These are phyloP conservation scores for Quercus alba DNA, from an alignment of 306 rosid species.

Conservation along the genomic window DNA sequence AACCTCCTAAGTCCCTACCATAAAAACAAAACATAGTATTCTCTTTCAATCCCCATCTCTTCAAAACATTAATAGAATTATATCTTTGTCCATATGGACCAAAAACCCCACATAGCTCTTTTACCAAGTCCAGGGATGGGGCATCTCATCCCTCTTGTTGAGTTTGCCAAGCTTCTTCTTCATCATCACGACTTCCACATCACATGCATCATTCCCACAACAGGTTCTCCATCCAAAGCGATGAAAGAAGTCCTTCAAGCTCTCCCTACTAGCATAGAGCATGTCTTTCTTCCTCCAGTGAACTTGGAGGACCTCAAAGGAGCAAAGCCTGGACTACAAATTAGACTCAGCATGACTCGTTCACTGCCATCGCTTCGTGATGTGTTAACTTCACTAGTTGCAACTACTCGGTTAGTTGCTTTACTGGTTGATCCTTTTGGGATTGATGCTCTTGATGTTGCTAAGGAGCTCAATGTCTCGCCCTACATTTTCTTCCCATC, in stretches of 20 bases:
- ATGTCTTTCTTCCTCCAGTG: slow-evolving; percentile 31
- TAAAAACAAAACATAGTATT: too few species aligned
- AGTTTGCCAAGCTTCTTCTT: slow-evolving; percentile 31
- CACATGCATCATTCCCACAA: slow-evolving; percentile 42
- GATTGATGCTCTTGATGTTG: slow-evolving; percentile 12
- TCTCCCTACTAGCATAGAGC: slow-evolving; percentile 24
- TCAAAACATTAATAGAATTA: neutral
- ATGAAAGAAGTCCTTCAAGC: slow-evolving; percentile 30
- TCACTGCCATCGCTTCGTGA: slow-evolving; percentile 24
- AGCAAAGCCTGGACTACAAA: neutral
- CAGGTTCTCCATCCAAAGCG: slow-evolving; percentile 23
- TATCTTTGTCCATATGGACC: slow-evolving; percentile 4
- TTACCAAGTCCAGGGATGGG: slow-evolving; percentile 35
- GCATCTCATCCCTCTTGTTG: slow-evolving; percentile 35
- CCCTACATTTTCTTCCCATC: slow-evolving; percentile 30
- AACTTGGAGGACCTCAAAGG: slow-evolving; percentile 18
- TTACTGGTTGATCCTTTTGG: slow-evolving; percentile 21
- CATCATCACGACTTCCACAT: slow-evolving; percentile 4
- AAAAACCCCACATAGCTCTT: slow-evolving; percentile 19
- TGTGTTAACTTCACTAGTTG: neutral
- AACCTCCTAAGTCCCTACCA: too few species aligned
- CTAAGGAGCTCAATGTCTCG: slow-evolving; percentile 21
- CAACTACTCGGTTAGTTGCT: slow-evolving; percentile 15
- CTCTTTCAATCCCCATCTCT: neutral
- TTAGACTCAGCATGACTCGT: slow-evolving; percentile 14